Evolutionary conservation across 140 eudicot species (phyloP).

Genomic region (Senecio squalidus): DNA sequence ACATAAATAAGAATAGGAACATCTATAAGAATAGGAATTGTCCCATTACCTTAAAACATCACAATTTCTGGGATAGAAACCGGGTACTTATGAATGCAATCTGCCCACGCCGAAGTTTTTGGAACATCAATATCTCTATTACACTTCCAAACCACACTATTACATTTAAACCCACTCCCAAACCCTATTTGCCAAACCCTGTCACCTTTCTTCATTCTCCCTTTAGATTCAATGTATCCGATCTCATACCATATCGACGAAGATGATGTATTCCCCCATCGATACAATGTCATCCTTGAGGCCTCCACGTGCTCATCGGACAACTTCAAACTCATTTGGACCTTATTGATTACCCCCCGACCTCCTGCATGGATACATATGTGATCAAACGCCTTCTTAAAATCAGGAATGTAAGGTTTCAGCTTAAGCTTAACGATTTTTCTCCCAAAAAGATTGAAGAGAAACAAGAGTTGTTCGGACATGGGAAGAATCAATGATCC

Average conservation of each 20-base stretch:
- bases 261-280: conserved; percentile 65
- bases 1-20: too few species aligned
- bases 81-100: conserved; percentile 48
- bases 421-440: conserved; percentile 5
- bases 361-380: conserved; percentile 68
- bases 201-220: conserved; percentile 67
- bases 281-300: conserved; percentile 57
- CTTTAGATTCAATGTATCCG: conserved; percentile 62
- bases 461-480: conserved; percentile 28
- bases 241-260: conserved; percentile 64
- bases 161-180: conserved; percentile 78
- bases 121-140: conserved; percentile 32
- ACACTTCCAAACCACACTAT: conserved; percentile 77
- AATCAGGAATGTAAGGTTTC: conserved; percentile 59
- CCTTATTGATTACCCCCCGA: conserved; percentile 55
- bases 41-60: neutral
- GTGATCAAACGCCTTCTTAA: conserved; percentile 53
- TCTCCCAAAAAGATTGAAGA: conserved; percentile 12
- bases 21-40: too few species aligned
- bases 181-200: conserved; percentile 71
- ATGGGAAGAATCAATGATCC: conserved; percentile 27
- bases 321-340: conserved; percentile 40
- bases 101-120: conserved; percentile 50
- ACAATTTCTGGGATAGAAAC: conserved; percentile 25
- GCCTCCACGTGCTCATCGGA: conserved; percentile 56